Base-by-base conservation (phyloP, 192 early-diverging fungal species). In the Backusella australiensis region DNA sequence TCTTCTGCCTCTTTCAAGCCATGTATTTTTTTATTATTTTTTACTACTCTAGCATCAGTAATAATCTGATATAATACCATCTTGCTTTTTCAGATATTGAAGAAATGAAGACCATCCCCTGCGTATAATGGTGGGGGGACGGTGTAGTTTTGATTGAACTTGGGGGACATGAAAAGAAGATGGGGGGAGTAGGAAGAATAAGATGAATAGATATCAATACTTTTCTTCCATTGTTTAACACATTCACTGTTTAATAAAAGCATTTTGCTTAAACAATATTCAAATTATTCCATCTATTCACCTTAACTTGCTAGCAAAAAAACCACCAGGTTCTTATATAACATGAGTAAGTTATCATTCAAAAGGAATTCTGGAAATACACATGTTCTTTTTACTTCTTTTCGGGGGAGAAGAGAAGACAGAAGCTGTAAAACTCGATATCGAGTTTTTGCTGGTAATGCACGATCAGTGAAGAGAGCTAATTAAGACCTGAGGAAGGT, bases 381-480 rank as follows among this genome's bases (percentile, higher is more conserved):
- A 56, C n/a, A 19, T 56, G 7, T 26, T 56, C 9, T 23, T 26
- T n/a, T 56, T 56, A 23, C 53, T 56, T 56, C 21, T 56, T 56
- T 56, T 44, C 3, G 53, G 53, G 53, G 53, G 53, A 23, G 21
- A 8, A 56, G 3, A 23, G 53, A 56, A 21, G 53, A 8, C 23
- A 56, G 8, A 56, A 56, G 19, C 53, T 56, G 53, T 56, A 56
- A 56, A 56, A 56, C 6, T 56, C 53, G 21, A 56, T 56, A 56
- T 56, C 53, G 53, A 56, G n/a, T 56, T 56, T 56, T 56, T 56
- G n/a, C 53, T 56, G 21, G 53, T 56, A 56, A 56, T 56, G 53
- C 53, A 56, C 53, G 53, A 56, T 56, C 53, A 56, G 19, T 56
- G 26, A 56, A 26, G 8, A 26, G 53, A 56, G n/a, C n/a, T 21